Conservation (phyloP, 768 basidiomycete species). For the Tricholoma matsutake region DNA sequence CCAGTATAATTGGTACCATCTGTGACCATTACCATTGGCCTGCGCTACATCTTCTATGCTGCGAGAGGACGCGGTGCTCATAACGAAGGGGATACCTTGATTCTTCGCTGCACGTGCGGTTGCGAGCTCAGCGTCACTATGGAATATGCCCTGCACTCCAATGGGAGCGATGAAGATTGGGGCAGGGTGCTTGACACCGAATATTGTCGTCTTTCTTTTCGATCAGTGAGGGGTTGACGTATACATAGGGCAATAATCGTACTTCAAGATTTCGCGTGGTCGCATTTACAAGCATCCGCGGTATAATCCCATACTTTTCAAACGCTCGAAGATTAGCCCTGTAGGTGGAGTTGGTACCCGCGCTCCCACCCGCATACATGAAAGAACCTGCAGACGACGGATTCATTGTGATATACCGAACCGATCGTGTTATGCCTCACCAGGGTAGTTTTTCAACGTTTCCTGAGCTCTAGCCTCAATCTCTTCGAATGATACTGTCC, state of each 20-base stretch:
- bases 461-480: constrained; percentile 68
- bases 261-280: constrained; percentile 61
- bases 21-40: constrained; percentile 62
- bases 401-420: not conserved
- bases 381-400: constrained; percentile 47
- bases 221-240: not conserved
- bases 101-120: constrained; percentile 61
- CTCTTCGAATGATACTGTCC: constrained; percentile 59
- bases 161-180: constrained; percentile 72
- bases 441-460: constrained; percentile 52
- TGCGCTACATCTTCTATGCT: constrained; percentile 74
- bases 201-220: constrained; percentile 55
- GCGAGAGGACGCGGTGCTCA: constrained; percentile 72
- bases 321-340: constrained; percentile 62
- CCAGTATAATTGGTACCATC: constrained; percentile 88
- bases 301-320: constrained; percentile 70
- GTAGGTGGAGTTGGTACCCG: constrained; percentile 69
- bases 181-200: constrained; percentile 58
- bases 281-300: constrained; percentile 69
- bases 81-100: constrained; percentile 63
- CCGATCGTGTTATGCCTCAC: constrained; percentile 25
- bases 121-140: constrained; percentile 69
- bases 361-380: constrained; percentile 74
- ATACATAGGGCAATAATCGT: constrained; percentile 9
- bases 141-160: constrained; percentile 75